Evolutionary conservation across 768 basidiomycete genomes (phyloP).

Genomic region (Rhizopogon vinicolor): DNA sequence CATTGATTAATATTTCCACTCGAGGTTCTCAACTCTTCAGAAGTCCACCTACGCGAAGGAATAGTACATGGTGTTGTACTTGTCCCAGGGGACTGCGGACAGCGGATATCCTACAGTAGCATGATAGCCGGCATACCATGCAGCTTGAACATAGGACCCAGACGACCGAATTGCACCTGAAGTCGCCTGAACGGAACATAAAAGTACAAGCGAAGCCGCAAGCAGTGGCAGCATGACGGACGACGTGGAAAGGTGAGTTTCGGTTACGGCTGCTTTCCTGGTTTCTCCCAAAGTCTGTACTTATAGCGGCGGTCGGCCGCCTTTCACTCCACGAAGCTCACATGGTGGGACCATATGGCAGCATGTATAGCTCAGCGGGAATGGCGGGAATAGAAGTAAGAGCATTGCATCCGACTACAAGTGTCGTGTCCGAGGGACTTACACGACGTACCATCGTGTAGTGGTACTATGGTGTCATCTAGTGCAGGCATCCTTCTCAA

Average conservation of each 20-base stretch:
- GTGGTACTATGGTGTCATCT: too few relatives aligned
- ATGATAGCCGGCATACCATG: slow-evolving; percentile 3
- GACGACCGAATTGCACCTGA: neutral
- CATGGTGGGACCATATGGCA: too few relatives aligned
- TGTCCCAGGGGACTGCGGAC: slow-evolving; percentile 41
- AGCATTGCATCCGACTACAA: too few relatives aligned
- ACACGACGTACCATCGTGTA: too few relatives aligned
- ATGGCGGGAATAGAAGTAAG: too few relatives aligned
- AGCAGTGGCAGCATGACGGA: neutral
- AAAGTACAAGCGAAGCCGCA: neutral
- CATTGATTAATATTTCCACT: neutral
- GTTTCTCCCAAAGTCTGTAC: neutral
- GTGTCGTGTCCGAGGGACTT: too few relatives aligned
- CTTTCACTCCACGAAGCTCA: too few relatives aligned
- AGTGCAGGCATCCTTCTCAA: too few relatives aligned
- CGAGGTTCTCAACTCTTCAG: too few relatives aligned
- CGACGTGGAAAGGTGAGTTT: neutral
- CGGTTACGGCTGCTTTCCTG: neutral
- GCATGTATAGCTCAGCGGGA: too few relatives aligned
- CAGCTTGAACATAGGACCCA: neutral
- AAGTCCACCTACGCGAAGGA: slow-evolving; percentile 47
- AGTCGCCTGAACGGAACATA: neutral
- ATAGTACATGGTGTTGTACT: slow-evolving; percentile 52
- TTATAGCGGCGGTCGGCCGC: neutral
- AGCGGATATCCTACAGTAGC: slow-evolving; percentile 34